Evolutionary conservation across 345 rosid species (phyloP).

Genomic region (Eucalyptus polyanthemos): DNA sequence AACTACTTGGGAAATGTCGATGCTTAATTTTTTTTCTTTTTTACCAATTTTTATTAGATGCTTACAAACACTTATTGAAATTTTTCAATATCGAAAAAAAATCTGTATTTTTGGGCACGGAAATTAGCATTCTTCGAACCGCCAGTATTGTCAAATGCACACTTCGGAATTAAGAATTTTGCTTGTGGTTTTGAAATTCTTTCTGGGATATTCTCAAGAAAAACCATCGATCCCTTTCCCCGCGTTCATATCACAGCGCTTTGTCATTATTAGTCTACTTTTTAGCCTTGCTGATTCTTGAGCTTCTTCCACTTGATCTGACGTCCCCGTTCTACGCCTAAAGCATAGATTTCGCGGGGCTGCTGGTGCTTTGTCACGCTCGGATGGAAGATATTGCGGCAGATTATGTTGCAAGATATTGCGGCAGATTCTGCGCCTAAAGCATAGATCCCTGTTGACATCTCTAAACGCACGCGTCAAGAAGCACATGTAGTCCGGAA

Average conservation of each 20-base stretch:
- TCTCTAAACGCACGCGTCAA: too few species aligned
- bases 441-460: too few species aligned
- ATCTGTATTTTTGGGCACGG: background rate
- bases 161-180: background rate
- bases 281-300: background rate
- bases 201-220: background rate
- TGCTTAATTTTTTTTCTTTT: background rate
- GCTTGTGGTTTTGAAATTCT: background rate
- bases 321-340: background rate
- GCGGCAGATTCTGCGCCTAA: too few species aligned
- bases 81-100: background rate
- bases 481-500: background rate
- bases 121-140: background rate
- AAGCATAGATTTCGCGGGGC: background rate
- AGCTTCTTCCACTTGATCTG: background rate
- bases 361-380: too few species aligned
- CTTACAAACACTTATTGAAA: background rate
- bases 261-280: background rate
- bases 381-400: too few species aligned
- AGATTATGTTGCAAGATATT: too few species aligned
- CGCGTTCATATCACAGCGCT: background rate
- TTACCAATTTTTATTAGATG: background rate
- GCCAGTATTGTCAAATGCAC: background rate
- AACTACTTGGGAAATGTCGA: background rate
- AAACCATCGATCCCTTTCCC: background rate